Conservation (phyloP, 208 protist genomes). For the Wallacemonas sp. region DNA sequence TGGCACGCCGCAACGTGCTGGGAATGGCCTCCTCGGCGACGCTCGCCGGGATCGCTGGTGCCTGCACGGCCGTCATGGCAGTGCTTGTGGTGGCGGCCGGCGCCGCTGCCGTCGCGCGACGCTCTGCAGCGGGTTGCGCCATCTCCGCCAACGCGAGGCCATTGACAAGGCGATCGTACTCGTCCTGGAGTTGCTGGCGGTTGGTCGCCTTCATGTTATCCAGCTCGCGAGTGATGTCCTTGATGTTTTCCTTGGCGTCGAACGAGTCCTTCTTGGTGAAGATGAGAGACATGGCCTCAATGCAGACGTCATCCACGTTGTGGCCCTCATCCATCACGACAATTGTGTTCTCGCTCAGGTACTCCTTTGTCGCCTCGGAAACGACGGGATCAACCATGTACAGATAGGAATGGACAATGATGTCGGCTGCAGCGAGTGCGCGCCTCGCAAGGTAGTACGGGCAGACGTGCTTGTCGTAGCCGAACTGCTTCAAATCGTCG, state of each 20-base stretch:
- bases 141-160: slow-evolving; percentile 88
- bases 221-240: slow-evolving; percentile 71
- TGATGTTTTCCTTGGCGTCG: slow-evolving; percentile 81
- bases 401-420: slow-evolving; percentile 99
- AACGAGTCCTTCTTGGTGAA: slow-evolving; percentile 92
- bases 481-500: slow-evolving; percentile 95
- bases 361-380: slow-evolving; percentile 90
- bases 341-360: slow-evolving; percentile 95
- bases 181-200: slow-evolving; percentile 88
- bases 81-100: neutral
- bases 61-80: slow-evolving; percentile 17
- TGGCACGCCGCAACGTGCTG: slow-evolving; percentile 94
- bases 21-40: slow-evolving; percentile 96
- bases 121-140: slow-evolving; percentile 43
- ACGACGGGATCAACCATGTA: slow-evolving; percentile 99
- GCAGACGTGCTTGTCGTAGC: slow-evolving; percentile 91
- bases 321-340: slow-evolving; percentile 99
- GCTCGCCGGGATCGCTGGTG: slow-evolving; percentile 58
- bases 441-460: slow-evolving; percentile 94
- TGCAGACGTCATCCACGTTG: slow-evolving; percentile 99
- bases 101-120: neutral
- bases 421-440: slow-evolving; percentile 93
- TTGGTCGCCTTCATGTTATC: slow-evolving; percentile 86
- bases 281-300: slow-evolving; percentile 97
- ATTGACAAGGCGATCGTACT: slow-evolving; percentile 94